A percentile compares a stretch with the other conserved stretches of the same genome.
Evolutionary conservation across 345 rosid genomes (phyloP).

Genomic region (Kandelia obovata): DNA sequence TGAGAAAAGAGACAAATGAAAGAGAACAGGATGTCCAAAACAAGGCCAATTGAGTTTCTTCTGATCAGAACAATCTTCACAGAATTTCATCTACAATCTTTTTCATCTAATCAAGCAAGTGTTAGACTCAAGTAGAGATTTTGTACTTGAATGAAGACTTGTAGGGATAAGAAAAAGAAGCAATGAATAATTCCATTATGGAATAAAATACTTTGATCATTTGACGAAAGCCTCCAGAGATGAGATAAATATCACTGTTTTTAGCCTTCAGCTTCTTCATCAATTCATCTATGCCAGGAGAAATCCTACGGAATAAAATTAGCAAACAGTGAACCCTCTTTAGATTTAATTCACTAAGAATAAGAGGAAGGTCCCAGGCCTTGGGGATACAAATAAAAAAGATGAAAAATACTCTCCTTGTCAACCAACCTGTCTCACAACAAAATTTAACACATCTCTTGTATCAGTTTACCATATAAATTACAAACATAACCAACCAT

Average conservation of each 20-base stretch:
- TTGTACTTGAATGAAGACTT: no score
- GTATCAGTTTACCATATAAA: not conserved
- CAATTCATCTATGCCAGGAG: constrained; percentile 78
- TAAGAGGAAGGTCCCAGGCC: no score
- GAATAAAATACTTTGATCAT: constrained; percentile 78
- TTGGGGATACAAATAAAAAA: not conserved
- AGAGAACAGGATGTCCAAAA: not conserved
- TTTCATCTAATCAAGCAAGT: not conserved
- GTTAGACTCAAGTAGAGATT: no score
- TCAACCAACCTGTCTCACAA: no score
- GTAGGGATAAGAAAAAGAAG: not conserved
- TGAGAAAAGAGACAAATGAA: not conserved
- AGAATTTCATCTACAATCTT: not conserved
- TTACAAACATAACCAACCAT: no score
- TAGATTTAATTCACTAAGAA: no score
- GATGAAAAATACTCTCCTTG: not conserved
- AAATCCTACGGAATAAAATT: constrained; percentile 42
- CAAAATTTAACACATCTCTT: no score
- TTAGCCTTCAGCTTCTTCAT: constrained; percentile 69
- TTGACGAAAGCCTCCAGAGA: constrained; percentile 95
- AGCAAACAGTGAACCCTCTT: no score
- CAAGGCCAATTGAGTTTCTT: no score
- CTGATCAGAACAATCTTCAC: no score
- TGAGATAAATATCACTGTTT: constrained; percentile 59
- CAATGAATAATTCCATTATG: not conserved